Conservation (phyloP, 768 basidiomycete genomes). For the Sarcodon aspratus region DNA sequence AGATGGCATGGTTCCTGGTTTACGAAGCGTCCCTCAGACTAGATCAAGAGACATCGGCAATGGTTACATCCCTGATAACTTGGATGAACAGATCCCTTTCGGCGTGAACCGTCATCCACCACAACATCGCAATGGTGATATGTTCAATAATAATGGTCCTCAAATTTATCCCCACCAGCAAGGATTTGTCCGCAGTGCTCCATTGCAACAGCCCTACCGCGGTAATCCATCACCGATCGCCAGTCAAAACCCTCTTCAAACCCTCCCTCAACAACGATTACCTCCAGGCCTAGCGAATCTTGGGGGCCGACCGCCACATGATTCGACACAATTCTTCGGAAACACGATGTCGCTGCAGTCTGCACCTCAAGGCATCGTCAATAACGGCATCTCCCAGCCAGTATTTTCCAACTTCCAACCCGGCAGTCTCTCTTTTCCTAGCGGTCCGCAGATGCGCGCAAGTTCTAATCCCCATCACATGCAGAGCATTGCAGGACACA, state of each 20-base stretch:
- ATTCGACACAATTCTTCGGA: constrained; percentile 50
- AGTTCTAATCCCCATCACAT: constrained; percentile 35
- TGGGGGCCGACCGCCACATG: constrained; percentile 73
- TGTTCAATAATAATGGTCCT: neutral
- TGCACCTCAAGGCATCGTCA: constrained; percentile 4
- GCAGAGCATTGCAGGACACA: constrained; percentile 32
- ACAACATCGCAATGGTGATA: constrained; percentile 38
- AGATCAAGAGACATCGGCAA: constrained; percentile 45
- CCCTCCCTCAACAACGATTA: constrained; percentile 43
- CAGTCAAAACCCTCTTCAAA: constrained; percentile 32
- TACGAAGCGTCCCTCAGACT: constrained; percentile 51
- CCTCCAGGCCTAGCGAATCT: constrained; percentile 77
- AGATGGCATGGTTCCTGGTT: constrained; percentile 78
- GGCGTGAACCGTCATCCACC: constrained; percentile 45
- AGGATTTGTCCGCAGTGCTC: constrained; percentile 31
- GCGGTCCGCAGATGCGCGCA: constrained; percentile 35
- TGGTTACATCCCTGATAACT: constrained; percentile 36
- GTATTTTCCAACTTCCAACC: constrained; percentile 44
- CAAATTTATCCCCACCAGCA: constrained; percentile 50
- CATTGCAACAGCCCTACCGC: constrained; percentile 53
- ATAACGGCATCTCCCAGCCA: constrained; percentile 4
- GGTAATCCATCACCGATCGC: constrained; percentile 57
- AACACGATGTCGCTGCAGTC: constrained; percentile 23
- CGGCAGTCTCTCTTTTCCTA: constrained; percentile 15
- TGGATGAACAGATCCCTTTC: constrained; percentile 53